Conservation (phyloP, 1,139 yeast species). For the Yarrowia galli region DNA sequence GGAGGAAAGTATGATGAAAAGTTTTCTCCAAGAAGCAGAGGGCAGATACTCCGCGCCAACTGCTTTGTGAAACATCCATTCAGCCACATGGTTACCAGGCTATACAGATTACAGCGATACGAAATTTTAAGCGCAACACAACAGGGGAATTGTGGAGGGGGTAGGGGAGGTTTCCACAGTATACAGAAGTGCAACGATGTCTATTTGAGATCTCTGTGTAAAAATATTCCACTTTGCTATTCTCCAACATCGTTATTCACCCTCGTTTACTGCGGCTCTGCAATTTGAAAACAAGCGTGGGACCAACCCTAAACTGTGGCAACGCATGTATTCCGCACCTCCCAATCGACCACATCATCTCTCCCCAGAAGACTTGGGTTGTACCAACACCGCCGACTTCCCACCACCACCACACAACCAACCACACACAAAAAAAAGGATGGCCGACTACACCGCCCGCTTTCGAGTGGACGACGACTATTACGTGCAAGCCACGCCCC, state of each 20-base stretch:
- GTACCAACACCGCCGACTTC: background rate
- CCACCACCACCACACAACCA: background rate
- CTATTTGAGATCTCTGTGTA: too few species aligned
- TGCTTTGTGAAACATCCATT: background rate
- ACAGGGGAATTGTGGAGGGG: background rate
- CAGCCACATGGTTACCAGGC: constrained; percentile 22
- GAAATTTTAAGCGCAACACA: constrained; percentile 25
- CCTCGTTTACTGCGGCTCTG: too few species aligned
- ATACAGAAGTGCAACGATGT: too few species aligned
- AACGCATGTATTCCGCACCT: constrained; percentile 37
- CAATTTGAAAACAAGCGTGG: too few species aligned
- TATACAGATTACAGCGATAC: background rate
- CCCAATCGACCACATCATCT: constrained; percentile 36
- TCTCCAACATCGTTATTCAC: too few species aligned
- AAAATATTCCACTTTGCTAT: too few species aligned
- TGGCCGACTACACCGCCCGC: constrained; percentile 36
- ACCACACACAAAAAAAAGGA: background rate
- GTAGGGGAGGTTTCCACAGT: too few species aligned
- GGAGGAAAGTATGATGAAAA: background rate
- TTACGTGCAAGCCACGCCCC: constrained; percentile 34
- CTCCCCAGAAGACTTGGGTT: background rate
- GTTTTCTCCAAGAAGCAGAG: too few species aligned
- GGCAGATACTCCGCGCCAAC: too few species aligned
- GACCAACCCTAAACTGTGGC: constrained; percentile 39
- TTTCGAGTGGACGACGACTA: constrained; percentile 37